Conservation (phyloP, 129 eudicot genomes). For the Helichrysum umbraculigerum region DNA sequence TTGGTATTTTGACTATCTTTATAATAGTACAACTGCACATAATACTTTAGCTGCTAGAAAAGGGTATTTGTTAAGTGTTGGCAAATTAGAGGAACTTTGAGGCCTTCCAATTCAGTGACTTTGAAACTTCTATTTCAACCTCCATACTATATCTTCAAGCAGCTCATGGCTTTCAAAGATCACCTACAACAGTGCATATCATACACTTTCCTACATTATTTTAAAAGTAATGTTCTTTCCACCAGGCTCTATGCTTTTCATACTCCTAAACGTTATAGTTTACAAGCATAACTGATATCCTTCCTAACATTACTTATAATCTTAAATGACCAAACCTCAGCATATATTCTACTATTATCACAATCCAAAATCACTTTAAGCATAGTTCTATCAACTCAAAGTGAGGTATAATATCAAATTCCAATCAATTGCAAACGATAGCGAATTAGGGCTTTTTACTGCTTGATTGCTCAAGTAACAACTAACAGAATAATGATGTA, state of each 20-base stretch:
- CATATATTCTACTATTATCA: neutral
- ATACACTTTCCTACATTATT: neutral
- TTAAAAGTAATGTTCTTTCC: neutral
- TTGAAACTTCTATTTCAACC: neutral
- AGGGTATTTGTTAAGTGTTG: neutral
- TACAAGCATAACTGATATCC: neutral
- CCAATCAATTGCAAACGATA: neutral
- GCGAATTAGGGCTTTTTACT: neutral
- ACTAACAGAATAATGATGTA: neutral
- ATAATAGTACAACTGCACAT: neutral
- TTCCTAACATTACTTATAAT: conserved; percentile 9
- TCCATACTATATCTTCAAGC: conserved; percentile 6
- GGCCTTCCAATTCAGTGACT: neutral
- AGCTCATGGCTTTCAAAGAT: neutral
- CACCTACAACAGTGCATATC: neutral
- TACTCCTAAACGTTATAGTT: neutral
- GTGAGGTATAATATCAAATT: neutral
- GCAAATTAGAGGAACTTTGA: neutral
- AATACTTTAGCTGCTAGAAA: conserved; percentile 6
- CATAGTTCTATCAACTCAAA: neutral
- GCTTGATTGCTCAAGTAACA: neutral
- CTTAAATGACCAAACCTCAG: neutral
- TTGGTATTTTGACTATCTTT: neutral
- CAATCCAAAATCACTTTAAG: neutral
- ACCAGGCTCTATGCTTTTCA: conserved; percentile 6